Evolutionary conservation across 805 yeast genomes (phyloP).

Genomic region (Ogataea neopini): DNA sequence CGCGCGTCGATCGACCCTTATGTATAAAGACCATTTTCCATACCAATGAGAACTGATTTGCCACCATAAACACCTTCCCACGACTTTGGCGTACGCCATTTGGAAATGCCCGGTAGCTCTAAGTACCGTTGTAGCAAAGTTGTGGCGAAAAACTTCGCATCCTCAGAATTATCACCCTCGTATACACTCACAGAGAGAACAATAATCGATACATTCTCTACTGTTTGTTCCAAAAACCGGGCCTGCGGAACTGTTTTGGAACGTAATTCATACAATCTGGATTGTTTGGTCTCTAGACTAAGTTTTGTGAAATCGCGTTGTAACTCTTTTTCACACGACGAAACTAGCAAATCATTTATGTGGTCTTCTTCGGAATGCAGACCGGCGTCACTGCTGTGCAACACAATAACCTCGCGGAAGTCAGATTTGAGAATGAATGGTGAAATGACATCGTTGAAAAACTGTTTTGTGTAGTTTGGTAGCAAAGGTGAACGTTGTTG

Average conservation of each 20-base stretch:
- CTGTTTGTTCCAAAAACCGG: background rate
- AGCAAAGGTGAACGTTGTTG: conserved; percentile 85
- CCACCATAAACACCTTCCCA: conserved; percentile 89
- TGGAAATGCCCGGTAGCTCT: background rate
- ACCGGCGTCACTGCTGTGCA: conserved; percentile 77
- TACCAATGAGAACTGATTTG: conserved; percentile 60
- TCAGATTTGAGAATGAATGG: conserved; percentile 46
- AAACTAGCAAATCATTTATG: background rate
- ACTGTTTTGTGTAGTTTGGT: conserved; percentile 56
- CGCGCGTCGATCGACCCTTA: conserved; percentile 13
- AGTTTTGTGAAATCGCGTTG: background rate
- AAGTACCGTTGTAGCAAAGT: conserved; percentile 32
- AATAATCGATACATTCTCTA: conserved; percentile 7
- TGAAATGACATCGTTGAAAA: conserved; percentile 49
- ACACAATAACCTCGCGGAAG: conserved; percentile 50
- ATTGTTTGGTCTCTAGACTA: background rate
- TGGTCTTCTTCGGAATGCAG: conserved; percentile 28
- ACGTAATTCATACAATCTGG: background rate
- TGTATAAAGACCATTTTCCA: conserved; percentile 75
- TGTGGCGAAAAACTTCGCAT: conserved; percentile 57
- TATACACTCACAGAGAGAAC: conserved; percentile 55
- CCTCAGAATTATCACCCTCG: conserved; percentile 86
- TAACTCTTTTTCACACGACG: background rate
- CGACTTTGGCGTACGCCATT: conserved; percentile 63
- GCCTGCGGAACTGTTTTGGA: background rate